phyloP scores from a whole-genome alignment of 257 asterid species.

The Haberlea rhodopensis region DNA sequence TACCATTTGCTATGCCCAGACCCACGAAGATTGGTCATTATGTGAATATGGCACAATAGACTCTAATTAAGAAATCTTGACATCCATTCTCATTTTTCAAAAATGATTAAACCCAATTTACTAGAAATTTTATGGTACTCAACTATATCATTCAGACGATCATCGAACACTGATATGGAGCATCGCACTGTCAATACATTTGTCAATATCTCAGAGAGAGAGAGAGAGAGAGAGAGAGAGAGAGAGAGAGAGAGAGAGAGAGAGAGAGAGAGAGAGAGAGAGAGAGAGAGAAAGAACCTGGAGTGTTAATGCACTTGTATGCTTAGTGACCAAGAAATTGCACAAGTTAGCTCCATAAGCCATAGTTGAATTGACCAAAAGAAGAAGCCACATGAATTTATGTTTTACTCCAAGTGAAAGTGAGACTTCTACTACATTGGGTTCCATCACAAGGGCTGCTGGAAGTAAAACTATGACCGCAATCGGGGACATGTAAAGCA shows the following conservation, averaged over 20 bases:
- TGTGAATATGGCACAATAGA: too few species aligned
- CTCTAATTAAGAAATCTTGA: too few species aligned
- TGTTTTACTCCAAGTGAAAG: conserved; percentile 55
- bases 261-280: conserved; percentile 1
- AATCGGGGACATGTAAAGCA: conserved; percentile 93
- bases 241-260: background rate
- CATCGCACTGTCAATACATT: too few species aligned
- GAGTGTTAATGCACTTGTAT: conserved; percentile 90
- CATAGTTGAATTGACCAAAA: conserved; percentile 64
- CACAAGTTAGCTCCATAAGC: conserved; percentile 91
- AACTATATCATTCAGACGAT: too few species aligned
- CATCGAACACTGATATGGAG: too few species aligned
- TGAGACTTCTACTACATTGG: conserved; percentile 59
- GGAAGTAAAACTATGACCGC: conserved; percentile 84
- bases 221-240: too few species aligned
- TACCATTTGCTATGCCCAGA: too few species aligned
- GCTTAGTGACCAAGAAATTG: conserved; percentile 92
- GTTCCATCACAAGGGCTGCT: conserved; percentile 73
- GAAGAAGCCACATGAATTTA: conserved; percentile 66
- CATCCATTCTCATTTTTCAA: too few species aligned
- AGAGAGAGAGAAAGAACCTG: conserved; percentile 53
- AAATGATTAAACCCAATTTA: too few species aligned
- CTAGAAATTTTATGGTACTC: too few species aligned
- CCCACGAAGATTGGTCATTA: too few species aligned
- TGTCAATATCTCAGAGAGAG: too few species aligned